Base-by-base conservation (phyloP, 1,284 basidiomycete species). In the Puccinia sorghi region DNA sequence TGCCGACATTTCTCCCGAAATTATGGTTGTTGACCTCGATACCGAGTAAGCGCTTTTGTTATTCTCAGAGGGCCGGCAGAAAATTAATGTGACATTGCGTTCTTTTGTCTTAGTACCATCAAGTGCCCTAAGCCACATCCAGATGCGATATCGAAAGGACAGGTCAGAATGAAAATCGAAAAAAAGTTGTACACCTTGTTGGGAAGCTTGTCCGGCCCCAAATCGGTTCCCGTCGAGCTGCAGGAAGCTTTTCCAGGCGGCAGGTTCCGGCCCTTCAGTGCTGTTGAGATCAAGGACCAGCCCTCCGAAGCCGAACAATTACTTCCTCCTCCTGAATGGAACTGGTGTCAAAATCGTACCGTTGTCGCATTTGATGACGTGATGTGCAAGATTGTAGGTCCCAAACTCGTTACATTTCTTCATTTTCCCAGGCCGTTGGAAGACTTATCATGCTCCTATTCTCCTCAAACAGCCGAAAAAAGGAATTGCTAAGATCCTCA, bases 231-330 rank as follows among this genome's bases (percentile, higher is more conserved):
- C 1, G 81, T 84, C 80, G 95, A 97, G 85, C 93, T 96, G 87
- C 94, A 94, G 83, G 93, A 97, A 83, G 93, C 95, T 2, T 97
- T 96, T 86, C 94, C 95, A 3, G 92, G 91, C 1, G 93, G 94
- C 43, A 82, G 84, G 57, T 86, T 87, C 83, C 82, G 86, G 7
- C 85, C 86, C 20, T 84, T 87, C 54, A 83, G 82, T 81, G 66
- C 67, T 17, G 76, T 78, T 12, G 76, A 78, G 48, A 71, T 78
- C 37, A 70, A 71, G 61, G 56, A 54, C 17, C 64, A 61, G 25
- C 66, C 57, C n/a, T 71, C 76, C 11, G 76, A 78, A 41, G 76
- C 76, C 59, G 76, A 78, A 39, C 56, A 67, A 46, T 59, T 78
- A 17, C 59, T 78, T 6, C 67, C 76, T 20, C 76, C 76, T n/a